These are phyloP conservation scores for Populus hybrid DNA, from an alignment of 441 rosid species.

Conservation along the genomic window DNA sequence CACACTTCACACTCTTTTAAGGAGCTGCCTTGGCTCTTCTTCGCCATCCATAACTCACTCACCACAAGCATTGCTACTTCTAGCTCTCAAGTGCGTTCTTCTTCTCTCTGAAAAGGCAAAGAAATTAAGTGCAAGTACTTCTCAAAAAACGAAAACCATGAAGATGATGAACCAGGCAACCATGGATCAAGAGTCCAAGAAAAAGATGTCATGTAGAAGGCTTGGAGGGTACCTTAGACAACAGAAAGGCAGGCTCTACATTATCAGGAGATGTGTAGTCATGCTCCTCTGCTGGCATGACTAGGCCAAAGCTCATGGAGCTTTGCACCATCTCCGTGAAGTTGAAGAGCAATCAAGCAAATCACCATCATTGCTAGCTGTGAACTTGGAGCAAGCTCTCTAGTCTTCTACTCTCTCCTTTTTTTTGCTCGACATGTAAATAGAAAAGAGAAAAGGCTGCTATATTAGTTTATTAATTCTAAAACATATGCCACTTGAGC, in stretches of 20 bases:
- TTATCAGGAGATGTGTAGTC: constrained; percentile 49
- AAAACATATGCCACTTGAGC: background rate
- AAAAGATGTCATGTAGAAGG: constrained; percentile 41
- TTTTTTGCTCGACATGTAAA: background rate
- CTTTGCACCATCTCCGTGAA: background rate
- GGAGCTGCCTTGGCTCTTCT: constrained; percentile 2
- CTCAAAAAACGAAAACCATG: background rate
- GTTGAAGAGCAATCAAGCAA: background rate
- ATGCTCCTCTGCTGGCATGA: constrained; percentile 71
- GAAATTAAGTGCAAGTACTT: background rate
- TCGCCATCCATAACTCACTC: background rate
- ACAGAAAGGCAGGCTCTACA: constrained; percentile 53
- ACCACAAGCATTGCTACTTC: background rate
- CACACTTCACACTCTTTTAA: constrained; percentile 17
- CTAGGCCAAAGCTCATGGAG: constrained; percentile 9
- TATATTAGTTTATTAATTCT: background rate
- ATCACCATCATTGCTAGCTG: background rate
- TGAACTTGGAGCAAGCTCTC: background rate
- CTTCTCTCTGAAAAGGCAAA: background rate
- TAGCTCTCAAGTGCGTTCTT: background rate
- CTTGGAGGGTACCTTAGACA: constrained; percentile 49
- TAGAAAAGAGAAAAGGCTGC: background rate
- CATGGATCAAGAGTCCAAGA: constrained; percentile 32
- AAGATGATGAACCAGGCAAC: constrained; percentile 19
- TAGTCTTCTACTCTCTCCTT: background rate